Evolutionary conservation across 208 protist genomes (phyloP), one percentile per base, ranked within the genome.

Genomic region (Lotmaria passim): DNA sequence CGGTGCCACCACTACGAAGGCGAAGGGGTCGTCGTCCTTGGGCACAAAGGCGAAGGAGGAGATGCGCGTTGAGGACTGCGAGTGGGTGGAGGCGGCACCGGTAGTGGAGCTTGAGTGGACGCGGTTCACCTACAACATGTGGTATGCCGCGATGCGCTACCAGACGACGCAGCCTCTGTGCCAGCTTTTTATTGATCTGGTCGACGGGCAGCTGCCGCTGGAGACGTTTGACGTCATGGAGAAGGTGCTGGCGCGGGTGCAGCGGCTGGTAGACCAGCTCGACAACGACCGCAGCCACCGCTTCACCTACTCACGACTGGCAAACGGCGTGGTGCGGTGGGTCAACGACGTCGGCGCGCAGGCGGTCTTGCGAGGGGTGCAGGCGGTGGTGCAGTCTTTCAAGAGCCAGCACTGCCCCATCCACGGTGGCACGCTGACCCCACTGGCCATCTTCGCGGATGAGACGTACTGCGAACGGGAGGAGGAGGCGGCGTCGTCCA

Each of bases 101-200:
- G 58, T 78, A 19, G 72, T 87, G 28, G 85, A 90, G 69, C 31
- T 91, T 31, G 86, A 94, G 68, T 82, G 87, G 66, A 68, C 78
- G 50, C 78, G 81, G 1, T 87, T 82, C 34, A 80, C 72, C 14
- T 94, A 94, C 75, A 94, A 94, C 63, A 36, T 94, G 55, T 94
- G 89, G 86, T 86, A 81, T 50, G 47, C 62, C 15, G 74, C 84
- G 55, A 75, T 85, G 64, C 81, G 79, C 44, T 82, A 92, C 62
- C 81, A 78, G 34, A 21, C 66, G 8, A 58, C 72, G 34, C 81
- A 94, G 71, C 89, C 89, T 6, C 73, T 94, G 43, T 94, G 89
- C 62, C 53, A 77, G 46, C 73, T 90, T 30, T 91, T 94, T 47
- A 41, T 86, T 8, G 69, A 78, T 53, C 57, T 94, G 8, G 48